A percentile compares a stretch with the other conserved stretches of the same genome.
Evolutionary conservation across 75 land plant genomes (phyloP).

Genomic region (Ceratopteris richardii): DNA sequence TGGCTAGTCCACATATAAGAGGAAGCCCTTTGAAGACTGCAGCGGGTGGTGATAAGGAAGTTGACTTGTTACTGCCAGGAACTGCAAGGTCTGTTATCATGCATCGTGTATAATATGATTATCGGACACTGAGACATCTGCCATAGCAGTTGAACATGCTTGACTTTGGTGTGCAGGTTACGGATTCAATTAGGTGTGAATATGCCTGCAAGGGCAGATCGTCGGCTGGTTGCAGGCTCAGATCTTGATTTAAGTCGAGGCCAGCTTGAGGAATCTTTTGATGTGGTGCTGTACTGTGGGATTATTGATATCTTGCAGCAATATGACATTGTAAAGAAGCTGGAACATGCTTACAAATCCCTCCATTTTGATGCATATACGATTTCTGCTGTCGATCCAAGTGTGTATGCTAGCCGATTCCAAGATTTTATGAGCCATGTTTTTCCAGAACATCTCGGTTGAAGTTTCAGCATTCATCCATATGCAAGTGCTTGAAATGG

Average conservation of each 20-base stretch:
- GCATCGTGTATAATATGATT: no score
- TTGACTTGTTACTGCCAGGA: slow-evolving; percentile 90
- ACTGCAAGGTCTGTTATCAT: slow-evolving; percentile 58
- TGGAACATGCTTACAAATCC: slow-evolving; percentile 95
- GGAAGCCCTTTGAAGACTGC: slow-evolving; percentile 84
- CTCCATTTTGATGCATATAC: slow-evolving; percentile 86
- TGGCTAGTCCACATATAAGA: slow-evolving; percentile 78
- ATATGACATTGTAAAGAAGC: slow-evolving; percentile 78
- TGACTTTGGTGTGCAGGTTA: slow-evolving; percentile 40
- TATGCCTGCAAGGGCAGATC: slow-evolving; percentile 98
- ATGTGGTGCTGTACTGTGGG: slow-evolving; percentile 91
- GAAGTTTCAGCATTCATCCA: no score
- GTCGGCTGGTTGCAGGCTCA: slow-evolving; percentile 10
- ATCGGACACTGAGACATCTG: no score
- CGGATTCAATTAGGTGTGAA: slow-evolving; percentile 96
- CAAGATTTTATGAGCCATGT: slow-evolving; percentile 59
- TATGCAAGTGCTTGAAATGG: no score
- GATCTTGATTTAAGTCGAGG: slow-evolving; percentile 10
- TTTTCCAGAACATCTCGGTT: slow-evolving; percentile 50
- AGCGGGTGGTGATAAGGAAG: slow-evolving; percentile 75
- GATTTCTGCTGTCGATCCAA: slow-evolving; percentile 93
- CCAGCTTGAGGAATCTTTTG: slow-evolving; percentile 47
- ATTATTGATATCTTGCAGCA: slow-evolving; percentile 95
- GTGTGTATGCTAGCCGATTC: slow-evolving; percentile 72
- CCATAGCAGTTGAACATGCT: no score